Base-by-base conservation (phyloP, 192 early-diverging fungal genomes). In the Gorgonomyces haynaldii region DNA sequence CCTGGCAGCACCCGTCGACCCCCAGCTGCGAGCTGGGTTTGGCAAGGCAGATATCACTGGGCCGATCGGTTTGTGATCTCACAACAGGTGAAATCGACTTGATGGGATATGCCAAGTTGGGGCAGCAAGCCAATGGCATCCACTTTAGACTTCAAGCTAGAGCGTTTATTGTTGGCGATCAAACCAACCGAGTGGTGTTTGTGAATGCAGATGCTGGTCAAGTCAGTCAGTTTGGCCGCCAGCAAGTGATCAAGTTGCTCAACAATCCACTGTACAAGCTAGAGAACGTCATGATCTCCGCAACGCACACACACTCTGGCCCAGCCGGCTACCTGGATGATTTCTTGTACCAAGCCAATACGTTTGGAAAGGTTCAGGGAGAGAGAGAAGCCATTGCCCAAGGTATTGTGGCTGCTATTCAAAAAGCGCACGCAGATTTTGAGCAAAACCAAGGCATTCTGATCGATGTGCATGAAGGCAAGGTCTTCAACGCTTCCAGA, bases 211-310 rank as follows among this genome's bases (percentile, higher is more conserved):
- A 72, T 44, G 37, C 42, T 5, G 65, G 58, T 26, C 37, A 7
- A 37, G 24, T 50, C 10, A 63, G 52, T 13, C 45, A 55, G 20
- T 47, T 32, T 21, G 36, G 15, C 15, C 29, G 17, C 4, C 24
- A 62, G 25, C 20, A 37, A 12, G 60, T 44, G 21, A 36, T 64
- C 12, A 42, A 48, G 24, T 20, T 34, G 32, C 44, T 57, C 3
- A 52, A 64, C 9, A 45, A 50, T 15, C 26, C 53, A 6, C 42
- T 61, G 21, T 72, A 69, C 42, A 53, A 29, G 3, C 8, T 51
- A 19, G 58, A 65, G 6, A 72, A 72, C 56, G 41, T 72, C 21
- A 65, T 72, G 69, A 42, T 69, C 4, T 69, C 65, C 5, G 67
- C 59, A 12, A 72, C 65, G 5, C 69, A 72, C 55, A 69, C 65